Evolutionary conservation across 2,329 filamentous ascomycete genomes (phyloP), one percentile per base, ranked within the genome.

Genomic region (Hypoxylon sp.): DNA sequence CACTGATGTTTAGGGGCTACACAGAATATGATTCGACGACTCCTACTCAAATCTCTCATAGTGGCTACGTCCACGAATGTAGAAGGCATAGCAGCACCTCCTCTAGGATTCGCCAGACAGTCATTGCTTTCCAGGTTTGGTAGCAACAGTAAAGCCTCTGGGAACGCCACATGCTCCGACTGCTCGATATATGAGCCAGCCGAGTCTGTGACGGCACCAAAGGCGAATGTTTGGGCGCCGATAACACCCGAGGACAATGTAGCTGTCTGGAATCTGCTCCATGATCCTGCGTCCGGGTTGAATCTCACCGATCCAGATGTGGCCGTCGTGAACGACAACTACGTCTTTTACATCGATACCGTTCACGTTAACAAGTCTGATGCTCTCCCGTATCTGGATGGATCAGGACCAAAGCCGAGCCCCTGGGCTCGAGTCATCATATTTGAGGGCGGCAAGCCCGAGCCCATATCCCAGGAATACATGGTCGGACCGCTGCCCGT

Each of bases 401-500:
- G 72, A 13, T 64, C 71, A 18, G 74, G 63, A 0, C 37, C 58
- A 8, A 54, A 64, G 3, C 79, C 79, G 1, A 52, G 69, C 9
- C 73, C 76, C 11, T 82, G 78, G 67, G 80, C 80, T 23, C 71
- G 78, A 18, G 79, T 74, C 1, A 75, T 81, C 48, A 74, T 82
- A 35, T 78, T 79, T 37, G 73, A 79, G 54, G 76, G 77, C 9
- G 77, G 75, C 0, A 77, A 75, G 41, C 60, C 64, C 3, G 72
- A 75, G 10, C 78, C 79, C 1, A 73, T 77, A 23, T 77, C 75
- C 4, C 76, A 80, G 53, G 79, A 82, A 60, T 81, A 78, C 61
- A 78, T 79, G 72, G 74, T 82, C 23, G 79, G 80, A 0, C 80
- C 81, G 2, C 72, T 83, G 3, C 81, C 80, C 1, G 71, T 81